Conservation (phyloP, 2,329 filamentous ascomycete genomes). For the Fusarium compactum region DNA sequence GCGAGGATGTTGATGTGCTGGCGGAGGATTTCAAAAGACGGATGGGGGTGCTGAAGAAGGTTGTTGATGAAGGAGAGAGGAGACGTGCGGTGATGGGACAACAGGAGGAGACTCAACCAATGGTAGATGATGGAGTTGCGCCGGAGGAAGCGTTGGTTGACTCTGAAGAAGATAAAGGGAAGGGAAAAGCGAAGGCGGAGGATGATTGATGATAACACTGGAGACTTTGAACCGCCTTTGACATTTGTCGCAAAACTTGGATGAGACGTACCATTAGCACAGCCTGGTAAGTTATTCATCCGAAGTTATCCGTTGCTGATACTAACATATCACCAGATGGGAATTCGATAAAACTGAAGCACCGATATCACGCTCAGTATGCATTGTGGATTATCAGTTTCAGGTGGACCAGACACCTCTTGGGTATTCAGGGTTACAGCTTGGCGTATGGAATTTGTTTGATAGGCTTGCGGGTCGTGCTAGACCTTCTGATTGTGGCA, state of each 20-base stretch:
- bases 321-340: constrained; percentile 11
- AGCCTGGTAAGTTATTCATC: background rate
- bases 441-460: constrained; percentile 39
- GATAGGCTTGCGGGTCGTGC: constrained; percentile 1
- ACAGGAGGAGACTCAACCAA: constrained; percentile 5
- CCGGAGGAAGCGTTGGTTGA: constrained; percentile 38
- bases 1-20: constrained; percentile 64
- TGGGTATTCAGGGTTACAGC: constrained; percentile 13
- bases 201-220: constrained; percentile 22
- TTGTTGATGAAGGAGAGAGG: constrained; percentile 65
- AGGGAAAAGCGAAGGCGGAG: constrained; percentile 19
- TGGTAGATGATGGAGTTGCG: constrained; percentile 21
- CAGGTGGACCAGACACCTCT: constrained; percentile 44
- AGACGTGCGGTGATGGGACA: constrained; percentile 52
- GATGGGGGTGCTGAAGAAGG: constrained; percentile 66
- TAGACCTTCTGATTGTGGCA: background rate
- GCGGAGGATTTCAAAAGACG: constrained; percentile 69
- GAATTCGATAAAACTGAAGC: background rate
- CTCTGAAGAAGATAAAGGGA: constrained; percentile 29
- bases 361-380: background rate
- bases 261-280: background rate
- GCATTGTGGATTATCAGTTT: constrained; percentile 21
- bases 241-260: background rate
- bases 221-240: background rate
- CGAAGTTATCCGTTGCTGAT: background rate